Base-by-base conservation (phyloP, 148 eudicot species). In the Fagopyrum tataricum region DNA sequence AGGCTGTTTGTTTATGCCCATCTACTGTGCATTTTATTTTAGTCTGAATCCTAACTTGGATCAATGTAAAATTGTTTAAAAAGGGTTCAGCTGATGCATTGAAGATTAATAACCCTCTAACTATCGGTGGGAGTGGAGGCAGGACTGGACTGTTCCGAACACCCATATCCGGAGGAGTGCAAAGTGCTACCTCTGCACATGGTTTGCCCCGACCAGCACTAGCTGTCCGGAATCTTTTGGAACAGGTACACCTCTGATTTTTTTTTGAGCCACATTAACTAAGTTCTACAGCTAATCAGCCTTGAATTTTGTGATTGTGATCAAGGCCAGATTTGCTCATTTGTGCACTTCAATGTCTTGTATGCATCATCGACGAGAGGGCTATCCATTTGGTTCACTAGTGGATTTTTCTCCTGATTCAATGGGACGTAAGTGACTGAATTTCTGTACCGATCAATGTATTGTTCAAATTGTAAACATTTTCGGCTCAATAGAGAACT, bases 111-210 rank as follows among this genome's bases (percentile, higher is more conserved):
- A 76, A 78, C 43, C 84, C 88, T 75, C 73, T 52, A 68, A 59
- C 75, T 26, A 49, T 59, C 21, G 72, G 79, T 51, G 85, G 88
- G 21, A 84, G 86, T 68, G 82, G 85, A 73, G 83, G 80, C 70
- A 87, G 96, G 76, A 89, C 99, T 80, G 99, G 99, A 47, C 86
- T 96, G 44, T 96, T 96, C 78, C 85, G 99, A 77, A 92, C 99
- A 41, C 99, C 99, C 12, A 92, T 96, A 78, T 96, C 99, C 21
- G 99, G 99, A 12, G 99, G 99, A 64, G 99, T 96, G 55, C 99
- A 96, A 78, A 96, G 99, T 87, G 99, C 99, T 18, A 96, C 99
- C n/a, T 92, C 99, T 20, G 95, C 91, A 53, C 99, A 96, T 76
- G 99, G 94, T 66, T 82, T 96, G 79, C 99, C 99, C 7, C 84